A percentile compares a stretch with the other conserved stretches of the same genome.
These are phyloP conservation scores for Aspergillus homomorphus DNA, from an alignment of 495 filamentous ascomycete species.

Conservation along the genomic window DNA sequence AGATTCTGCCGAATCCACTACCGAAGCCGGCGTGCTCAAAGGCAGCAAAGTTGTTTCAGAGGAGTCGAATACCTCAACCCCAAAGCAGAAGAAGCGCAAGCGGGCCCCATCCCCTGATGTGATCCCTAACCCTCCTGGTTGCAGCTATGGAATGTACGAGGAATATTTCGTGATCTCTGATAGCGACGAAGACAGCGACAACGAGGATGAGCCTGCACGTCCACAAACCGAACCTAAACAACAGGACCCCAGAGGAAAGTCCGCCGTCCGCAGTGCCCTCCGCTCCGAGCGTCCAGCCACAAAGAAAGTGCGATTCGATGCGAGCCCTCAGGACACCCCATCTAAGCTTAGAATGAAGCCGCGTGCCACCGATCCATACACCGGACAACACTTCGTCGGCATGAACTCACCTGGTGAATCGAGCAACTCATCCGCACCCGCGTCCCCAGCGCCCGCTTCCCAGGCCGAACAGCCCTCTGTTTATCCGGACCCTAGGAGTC, in stretches of 20 bases:
- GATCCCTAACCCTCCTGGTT: constrained; percentile 44
- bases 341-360: constrained; percentile 21
- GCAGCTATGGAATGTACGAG: constrained; percentile 43
- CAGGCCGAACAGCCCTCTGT: constrained; percentile 4
- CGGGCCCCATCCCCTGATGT: constrained; percentile 39
- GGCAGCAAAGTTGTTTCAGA: constrained; percentile 9
- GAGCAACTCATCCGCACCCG: constrained; percentile 6
- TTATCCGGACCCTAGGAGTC: constrained; percentile 6
- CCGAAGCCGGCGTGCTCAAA: not conserved
- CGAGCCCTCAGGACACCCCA: constrained; percentile 30
- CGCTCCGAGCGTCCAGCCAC: constrained; percentile 22
- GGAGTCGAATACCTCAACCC: not conserved
- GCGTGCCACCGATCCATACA: constrained; percentile 27
- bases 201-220: constrained; percentile 21
- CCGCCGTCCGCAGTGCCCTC: constrained; percentile 14
- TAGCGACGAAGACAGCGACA: constrained; percentile 34
- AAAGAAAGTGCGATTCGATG: constrained; percentile 31
- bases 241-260: constrained; percentile 10
- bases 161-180: constrained; percentile 37
- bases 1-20: not conserved
- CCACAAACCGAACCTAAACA: constrained; percentile 11
- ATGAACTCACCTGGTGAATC: constrained; percentile 10
- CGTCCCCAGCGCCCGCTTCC: constrained; percentile 16
- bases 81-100: constrained; percentile 38
- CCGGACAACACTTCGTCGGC: constrained; percentile 23